These are phyloP conservation scores for Tranzscheliella williamsii DNA, from an alignment of 1,284 basidiomycete species.

Conservation along the genomic window DNA sequence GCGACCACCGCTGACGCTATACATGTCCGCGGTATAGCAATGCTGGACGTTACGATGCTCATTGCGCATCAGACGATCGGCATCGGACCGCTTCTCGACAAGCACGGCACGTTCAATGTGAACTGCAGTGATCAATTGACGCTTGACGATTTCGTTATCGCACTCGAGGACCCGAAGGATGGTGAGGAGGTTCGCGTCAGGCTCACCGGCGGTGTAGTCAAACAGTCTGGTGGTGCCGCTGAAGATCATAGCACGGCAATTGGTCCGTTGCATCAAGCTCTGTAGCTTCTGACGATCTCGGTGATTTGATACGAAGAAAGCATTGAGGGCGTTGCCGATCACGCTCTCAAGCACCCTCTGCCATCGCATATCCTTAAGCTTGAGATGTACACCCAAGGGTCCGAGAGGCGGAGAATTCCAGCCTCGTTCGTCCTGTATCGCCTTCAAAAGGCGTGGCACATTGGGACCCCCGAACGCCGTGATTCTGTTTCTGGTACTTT, in stretches of 20 bases:
- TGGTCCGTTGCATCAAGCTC: conserved; percentile 18
- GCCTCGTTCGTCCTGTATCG: conserved; percentile 66
- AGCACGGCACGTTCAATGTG: conserved; percentile 76
- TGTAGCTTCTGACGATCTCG: conserved; percentile 70
- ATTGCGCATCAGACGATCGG: conserved; percentile 56
- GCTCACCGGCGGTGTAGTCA: conserved; percentile 64
- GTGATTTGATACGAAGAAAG: conserved; percentile 77
- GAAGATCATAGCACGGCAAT: conserved; percentile 39
- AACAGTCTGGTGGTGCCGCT: conserved; percentile 64
- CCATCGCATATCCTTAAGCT: conserved; percentile 75
- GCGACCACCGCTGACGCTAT: conserved; percentile 43
- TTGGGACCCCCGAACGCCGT: conserved; percentile 48
- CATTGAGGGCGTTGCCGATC: conserved; percentile 70
- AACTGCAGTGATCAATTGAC: conserved; percentile 76
- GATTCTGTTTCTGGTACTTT: conserved; percentile 34
- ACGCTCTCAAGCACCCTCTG: conserved; percentile 70
- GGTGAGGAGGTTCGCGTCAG: conserved; percentile 69
- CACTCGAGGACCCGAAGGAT: conserved; percentile 85
- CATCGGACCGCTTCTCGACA: conserved; percentile 61
- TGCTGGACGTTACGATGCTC: conserved; percentile 51
- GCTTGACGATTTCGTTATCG: conserved; percentile 73
- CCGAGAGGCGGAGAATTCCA: conserved; percentile 51
- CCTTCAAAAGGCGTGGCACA: conserved; percentile 42
- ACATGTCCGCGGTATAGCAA: conserved; percentile 56
- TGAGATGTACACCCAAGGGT: conserved; percentile 86